These are phyloP conservation scores for Durio zibethinus DNA, from an alignment of 345 rosid species.

Conservation along the genomic window DNA sequence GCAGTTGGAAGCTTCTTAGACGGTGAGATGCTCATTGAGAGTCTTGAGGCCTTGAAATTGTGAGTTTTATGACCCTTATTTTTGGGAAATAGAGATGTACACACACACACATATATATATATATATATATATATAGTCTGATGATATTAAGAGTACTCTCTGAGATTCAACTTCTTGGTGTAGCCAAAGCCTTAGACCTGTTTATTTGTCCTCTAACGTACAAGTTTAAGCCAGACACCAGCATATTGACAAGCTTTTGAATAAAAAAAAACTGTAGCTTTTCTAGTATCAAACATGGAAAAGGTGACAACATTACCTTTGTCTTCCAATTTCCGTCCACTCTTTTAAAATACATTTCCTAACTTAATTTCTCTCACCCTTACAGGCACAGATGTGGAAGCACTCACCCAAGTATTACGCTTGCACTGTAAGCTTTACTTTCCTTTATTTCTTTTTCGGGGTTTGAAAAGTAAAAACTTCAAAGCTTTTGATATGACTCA, in stretches of 20 bases:
- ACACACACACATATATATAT: no score
- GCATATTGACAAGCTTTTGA: conserved; percentile 26
- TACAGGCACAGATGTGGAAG: not conserved
- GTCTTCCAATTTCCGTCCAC: not conserved
- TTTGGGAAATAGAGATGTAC: conserved; percentile 12
- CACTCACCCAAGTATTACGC: no score
- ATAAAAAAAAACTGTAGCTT: no score
- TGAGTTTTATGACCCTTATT: not conserved
- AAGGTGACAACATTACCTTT: conserved; percentile 23
- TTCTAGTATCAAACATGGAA: conserved; percentile 21
- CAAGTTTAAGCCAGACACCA: conserved; percentile 19
- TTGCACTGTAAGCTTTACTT: no score
- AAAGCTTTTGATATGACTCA: not conserved
- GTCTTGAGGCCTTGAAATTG: conserved; percentile 20
- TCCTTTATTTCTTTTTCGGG: no score
- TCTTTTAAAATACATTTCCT: not conserved
- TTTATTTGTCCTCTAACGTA: conserved; percentile 26
- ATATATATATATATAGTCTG: not conserved
- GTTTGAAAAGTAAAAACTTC: no score
- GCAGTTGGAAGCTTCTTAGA: conserved; percentile 41
- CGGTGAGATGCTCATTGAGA: conserved; percentile 32
- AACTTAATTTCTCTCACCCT: not conserved
- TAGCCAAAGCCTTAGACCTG: conserved; percentile 25
- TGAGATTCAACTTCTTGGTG: conserved; percentile 34
- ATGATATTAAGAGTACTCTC: not conserved